A percentile compares a stretch with the other conserved stretches of the same genome.
phyloP scores from a whole-genome alignment of 495 filamentous ascomycete genomes.

The Aspergillus bertholletiae region DNA sequence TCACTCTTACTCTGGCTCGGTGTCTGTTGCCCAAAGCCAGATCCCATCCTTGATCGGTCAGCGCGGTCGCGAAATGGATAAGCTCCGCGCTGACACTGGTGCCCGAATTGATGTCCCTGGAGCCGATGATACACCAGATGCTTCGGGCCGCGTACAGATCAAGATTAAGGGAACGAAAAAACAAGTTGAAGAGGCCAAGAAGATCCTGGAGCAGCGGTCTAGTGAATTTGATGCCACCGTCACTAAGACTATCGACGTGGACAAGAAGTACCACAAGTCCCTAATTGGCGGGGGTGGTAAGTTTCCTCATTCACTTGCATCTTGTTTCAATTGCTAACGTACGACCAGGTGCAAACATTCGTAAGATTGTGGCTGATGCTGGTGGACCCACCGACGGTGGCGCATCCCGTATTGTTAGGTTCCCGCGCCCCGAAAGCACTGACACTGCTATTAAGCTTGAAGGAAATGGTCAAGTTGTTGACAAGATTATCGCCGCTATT shows the following conservation, averaged over 20 bases:
- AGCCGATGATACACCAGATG: slow-evolving; percentile 54
- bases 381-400: slow-evolving; percentile 83
- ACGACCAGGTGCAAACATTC: slow-evolving; percentile 73
- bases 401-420: slow-evolving; percentile 82
- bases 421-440: slow-evolving; percentile 74
- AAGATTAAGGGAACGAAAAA: slow-evolving; percentile 85
- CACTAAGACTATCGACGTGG: slow-evolving; percentile 76
- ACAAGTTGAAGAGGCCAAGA: slow-evolving; percentile 86
- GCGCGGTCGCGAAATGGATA: slow-evolving; percentile 85
- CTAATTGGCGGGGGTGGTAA: slow-evolving; percentile 87
- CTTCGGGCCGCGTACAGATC: slow-evolving; percentile 70
- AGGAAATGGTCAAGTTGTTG: slow-evolving; percentile 75
- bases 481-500: slow-evolving; percentile 83
- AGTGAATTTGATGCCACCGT: slow-evolving; percentile 83
- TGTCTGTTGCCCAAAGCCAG: slow-evolving; percentile 84
- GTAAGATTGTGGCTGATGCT: slow-evolving; percentile 79
- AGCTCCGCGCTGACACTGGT: slow-evolving; percentile 74
- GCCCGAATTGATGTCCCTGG: slow-evolving; percentile 88
- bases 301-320: slow-evolving; percentile 22
- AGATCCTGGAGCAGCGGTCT: slow-evolving; percentile 77
- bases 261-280: slow-evolving; percentile 85
- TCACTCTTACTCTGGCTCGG: slow-evolving; percentile 70
- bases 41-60: slow-evolving; percentile 87
- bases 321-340: slow-evolving; percentile 28
- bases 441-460: slow-evolving; percentile 84